A percentile compares a stretch with the other conserved stretches of the same genome.
Conservation (phyloP, 192 early-diverging fungal genomes). For the Rhizoclosmatium globosum region DNA sequence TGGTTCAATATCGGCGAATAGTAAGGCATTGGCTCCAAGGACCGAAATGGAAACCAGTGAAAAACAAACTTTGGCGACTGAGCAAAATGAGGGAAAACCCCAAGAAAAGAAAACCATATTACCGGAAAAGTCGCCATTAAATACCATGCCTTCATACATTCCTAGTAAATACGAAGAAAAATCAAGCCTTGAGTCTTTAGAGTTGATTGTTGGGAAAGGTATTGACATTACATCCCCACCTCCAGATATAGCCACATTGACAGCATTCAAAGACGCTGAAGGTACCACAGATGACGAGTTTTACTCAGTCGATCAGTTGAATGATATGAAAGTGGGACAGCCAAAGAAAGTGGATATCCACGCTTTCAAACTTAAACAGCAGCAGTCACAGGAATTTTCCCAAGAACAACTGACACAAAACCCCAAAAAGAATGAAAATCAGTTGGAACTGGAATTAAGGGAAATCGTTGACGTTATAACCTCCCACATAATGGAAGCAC, state of each 20-base stretch:
- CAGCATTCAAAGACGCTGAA: neutral
- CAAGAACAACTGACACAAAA: neutral
- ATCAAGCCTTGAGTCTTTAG: neutral
- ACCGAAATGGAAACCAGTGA: neutral
- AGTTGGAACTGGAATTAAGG: neutral
- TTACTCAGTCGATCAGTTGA: neutral
- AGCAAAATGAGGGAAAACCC: neutral
- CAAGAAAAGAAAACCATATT: neutral
- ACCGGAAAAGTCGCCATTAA: neutral
- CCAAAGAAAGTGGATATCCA: neutral
- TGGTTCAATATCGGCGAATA: neutral
- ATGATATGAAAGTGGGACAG: neutral
- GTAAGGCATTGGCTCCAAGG: neutral
- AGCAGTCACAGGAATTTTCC: neutral
- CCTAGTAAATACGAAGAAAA: no score
- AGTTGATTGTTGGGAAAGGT: neutral
- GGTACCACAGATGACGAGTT: neutral
- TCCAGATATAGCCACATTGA: neutral
- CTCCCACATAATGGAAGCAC: neutral
- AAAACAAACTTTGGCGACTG: neutral
- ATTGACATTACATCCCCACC: neutral
- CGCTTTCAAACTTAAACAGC: neutral
- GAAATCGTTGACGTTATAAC: conserved; percentile 7
- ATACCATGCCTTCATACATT: no score
- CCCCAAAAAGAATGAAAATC: neutral